Evolutionary conservation across 179 eudicot species (phyloP).

Genomic region (Corrigiola litoralis): DNA sequence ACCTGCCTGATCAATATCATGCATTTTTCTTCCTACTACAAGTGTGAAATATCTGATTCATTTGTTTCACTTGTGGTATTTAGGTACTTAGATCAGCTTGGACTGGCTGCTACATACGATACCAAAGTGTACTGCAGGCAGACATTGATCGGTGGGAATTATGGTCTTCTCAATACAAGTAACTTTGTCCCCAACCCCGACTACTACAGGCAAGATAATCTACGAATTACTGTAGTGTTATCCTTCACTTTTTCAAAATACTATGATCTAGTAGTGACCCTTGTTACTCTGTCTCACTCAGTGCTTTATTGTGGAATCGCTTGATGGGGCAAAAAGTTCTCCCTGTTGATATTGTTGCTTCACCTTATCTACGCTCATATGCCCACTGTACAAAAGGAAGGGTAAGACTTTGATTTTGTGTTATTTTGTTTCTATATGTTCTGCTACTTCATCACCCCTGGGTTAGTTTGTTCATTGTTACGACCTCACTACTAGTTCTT

Average conservation of each 20-base stretch:
- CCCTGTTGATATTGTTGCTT: conserved; percentile 38
- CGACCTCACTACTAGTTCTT: neutral
- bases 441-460: neutral
- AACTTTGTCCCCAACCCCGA: conserved; percentile 88
- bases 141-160: conserved; percentile 79
- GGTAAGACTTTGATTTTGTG: conserved; percentile 36
- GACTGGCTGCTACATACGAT: conserved; percentile 69
- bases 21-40: neutral
- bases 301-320: conserved; percentile 86
- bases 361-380: conserved; percentile 64
- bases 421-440: neutral
- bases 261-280: neutral
- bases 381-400: conserved; percentile 86
- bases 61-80: conserved; percentile 4
- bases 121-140: conserved; percentile 97
- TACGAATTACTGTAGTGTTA: neutral
- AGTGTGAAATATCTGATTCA: neutral
- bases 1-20: neutral
- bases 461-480: neutral
- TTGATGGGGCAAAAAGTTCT: conserved; percentile 89
- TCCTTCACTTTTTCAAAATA: neutral
- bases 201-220: conserved; percentile 64
- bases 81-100: conserved; percentile 97
- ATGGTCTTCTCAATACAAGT: conserved; percentile 69
- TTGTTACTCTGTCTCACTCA: conserved; percentile 19